phyloP scores from a whole-genome alignment of 768 basidiomycete genomes.

The Neoboletus magnificus region DNA sequence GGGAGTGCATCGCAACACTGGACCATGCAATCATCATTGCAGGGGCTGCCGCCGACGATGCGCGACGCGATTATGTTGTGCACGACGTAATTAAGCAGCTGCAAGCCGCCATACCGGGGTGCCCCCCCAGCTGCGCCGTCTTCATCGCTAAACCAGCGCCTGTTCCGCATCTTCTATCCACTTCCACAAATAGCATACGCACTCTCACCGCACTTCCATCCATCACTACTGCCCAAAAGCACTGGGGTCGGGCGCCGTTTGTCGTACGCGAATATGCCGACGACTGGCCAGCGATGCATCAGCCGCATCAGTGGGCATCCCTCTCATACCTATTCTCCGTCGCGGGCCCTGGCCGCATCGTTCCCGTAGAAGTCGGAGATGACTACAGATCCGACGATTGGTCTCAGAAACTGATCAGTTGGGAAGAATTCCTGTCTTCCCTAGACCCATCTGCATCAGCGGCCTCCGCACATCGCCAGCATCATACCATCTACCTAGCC shows the following conservation, averaged over 20 bases:
- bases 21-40: conserved; percentile 85
- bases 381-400: conserved; percentile 82
- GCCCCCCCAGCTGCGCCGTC: conserved; percentile 4
- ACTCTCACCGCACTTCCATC: conserved; percentile 51
- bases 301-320: conserved; percentile 64
- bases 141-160: conserved; percentile 2
- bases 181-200: conserved; percentile 34
- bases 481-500: conserved; percentile 70
- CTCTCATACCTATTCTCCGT: conserved; percentile 62
- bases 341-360: conserved; percentile 77
- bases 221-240: conserved; percentile 49
- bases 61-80: conserved; percentile 54
- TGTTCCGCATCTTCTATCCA: neutral
- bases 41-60: conserved; percentile 60
- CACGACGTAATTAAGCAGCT: conserved; percentile 57
- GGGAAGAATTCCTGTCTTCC: conserved; percentile 68
- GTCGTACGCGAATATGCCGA: conserved; percentile 59
- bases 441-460: conserved; percentile 30
- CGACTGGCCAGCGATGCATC: conserved; percentile 77
- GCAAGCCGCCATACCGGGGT: conserved; percentile 40
- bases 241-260: conserved; percentile 57
- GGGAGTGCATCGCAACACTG: conserved; percentile 54
- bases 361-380: conserved; percentile 86
- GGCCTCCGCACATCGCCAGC: conserved; percentile 8
- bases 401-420: conserved; percentile 75